Evolutionary conservation across 352 stramenopile species (phyloP), one percentile per base, ranked within the genome.

Genomic region (Globisporangium cystogenes): DNA sequence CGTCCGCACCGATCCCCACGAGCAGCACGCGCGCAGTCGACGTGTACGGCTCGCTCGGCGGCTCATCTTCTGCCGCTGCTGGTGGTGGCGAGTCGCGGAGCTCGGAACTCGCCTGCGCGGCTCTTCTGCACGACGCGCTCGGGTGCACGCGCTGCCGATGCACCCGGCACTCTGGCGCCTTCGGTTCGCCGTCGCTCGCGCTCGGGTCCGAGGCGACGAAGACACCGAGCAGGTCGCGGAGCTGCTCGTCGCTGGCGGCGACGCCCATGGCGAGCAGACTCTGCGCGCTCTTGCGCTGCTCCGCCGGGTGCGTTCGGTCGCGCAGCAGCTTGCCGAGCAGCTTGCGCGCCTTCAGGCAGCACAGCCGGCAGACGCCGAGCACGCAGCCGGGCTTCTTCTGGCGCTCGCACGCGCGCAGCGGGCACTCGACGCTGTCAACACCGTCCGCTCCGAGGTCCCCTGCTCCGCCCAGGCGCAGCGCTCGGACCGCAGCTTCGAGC

Each of bases 1-100:
- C 96, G 63, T 99, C 96, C 2, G 96, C 96, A 16, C 96, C 96
- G 56, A 98, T 93, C 8, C 94, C 94, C 33, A 94, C 84, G 15
- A 98, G 64, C 42, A 99, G 59, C 10, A 98, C 82, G 18, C 78
- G 65, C 3, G 72, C 76, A 29, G 24, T 51, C 5, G 78, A 87
- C 18, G 59, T 64, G 53, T 85, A 86, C 10, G 35, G n/a, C 27
- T 40, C 29, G 29, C 29, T 43, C 18, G 18, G 40, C 26, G 37
- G 11, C 21, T 47, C 48, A n/a, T n/a, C n/a, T n/a, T n/a, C n/a
- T n/a, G n/a, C n/a, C 11, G 20, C 51, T 31, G 15, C 55, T 39
- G 27, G 6, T 15, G 16, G 12, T 33, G 39, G 37, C 35, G 56
- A 46, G 7, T 20, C 12, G 40, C 15, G 40, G 21, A 26, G 10